Evolutionary conservation across 306 rosid species (phyloP), one percentile per base, ranked within the genome.

Genomic region (Prunus campanulata): DNA sequence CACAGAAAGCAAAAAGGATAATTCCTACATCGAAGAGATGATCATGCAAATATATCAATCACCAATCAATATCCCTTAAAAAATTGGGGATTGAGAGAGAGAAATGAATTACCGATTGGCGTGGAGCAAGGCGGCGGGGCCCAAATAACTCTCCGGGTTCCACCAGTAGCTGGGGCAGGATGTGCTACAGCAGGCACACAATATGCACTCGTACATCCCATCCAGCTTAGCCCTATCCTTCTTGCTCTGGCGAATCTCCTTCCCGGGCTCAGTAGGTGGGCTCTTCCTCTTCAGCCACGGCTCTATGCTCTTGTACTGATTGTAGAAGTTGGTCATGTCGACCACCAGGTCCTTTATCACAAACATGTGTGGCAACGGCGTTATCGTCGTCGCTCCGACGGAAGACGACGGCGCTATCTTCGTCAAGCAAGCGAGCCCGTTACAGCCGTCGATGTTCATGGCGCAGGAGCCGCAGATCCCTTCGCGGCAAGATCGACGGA

Each of bases 151-250:
- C 88, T 96, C 98, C 3, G 99, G 96, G 78, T 96, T 96, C 99
- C 99, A 96, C 99, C 99, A 96, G 83, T 96, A 96, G 83, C 99
- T 96, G 25, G 99, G 99, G 86, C 99, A 96, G 27, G 99, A 91
- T 10, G 99, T 92, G 87, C 98, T 96, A 78, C 99, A 96, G 80
- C 99, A 96, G 20, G 98, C 96, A 55, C 99, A 96, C 44, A 96
- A 83, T 14, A 96, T 96, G 70, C 99, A 96, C 87, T 96, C 99
- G 74, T 96, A 96, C 99, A 96, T 96, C 77, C 98, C 99, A 67
- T 96, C 99, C 6, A 96, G 89, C 91, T 91, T 96, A 0, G 89
- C 87, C 71, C 98, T 81, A 60, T 96, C 98, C 80, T 87, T 83
- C 90, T 96, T 96, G 73, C 91, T 91, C 93, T 96, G 99, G 35